A percentile compares a stretch with the other conserved stretches of the same genome.
phyloP scores from a whole-genome alignment of 352 stramenopile species.

The Phytophthora rubi region DNA sequence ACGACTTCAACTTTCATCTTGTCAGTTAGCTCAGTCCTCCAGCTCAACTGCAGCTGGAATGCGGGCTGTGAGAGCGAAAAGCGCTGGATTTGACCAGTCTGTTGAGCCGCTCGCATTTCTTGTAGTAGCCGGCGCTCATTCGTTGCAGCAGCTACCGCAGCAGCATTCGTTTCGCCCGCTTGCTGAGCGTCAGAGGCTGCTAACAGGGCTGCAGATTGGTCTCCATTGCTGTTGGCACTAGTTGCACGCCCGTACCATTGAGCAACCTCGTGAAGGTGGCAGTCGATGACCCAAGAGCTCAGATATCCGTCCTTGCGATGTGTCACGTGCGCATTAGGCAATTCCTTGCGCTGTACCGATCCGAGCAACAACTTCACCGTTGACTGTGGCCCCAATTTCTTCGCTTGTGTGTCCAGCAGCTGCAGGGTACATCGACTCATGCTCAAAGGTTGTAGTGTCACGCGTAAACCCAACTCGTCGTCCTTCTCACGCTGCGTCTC shows the following conservation, averaged over 20 bases:
- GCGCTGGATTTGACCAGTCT: constrained; percentile 61
- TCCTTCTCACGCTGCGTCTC: constrained; percentile 33
- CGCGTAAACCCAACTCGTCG: constrained; percentile 16
- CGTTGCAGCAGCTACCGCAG: constrained; percentile 35
- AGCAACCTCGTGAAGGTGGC: constrained; percentile 67
- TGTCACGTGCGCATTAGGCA: constrained; percentile 31
- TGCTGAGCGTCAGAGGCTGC: constrained; percentile 22
- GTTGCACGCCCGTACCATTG: constrained; percentile 35
- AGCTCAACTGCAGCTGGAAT: constrained; percentile 61
- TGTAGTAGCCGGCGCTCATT: constrained; percentile 59
- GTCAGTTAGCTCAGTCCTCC: constrained; percentile 16
- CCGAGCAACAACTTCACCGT: constrained; percentile 46
- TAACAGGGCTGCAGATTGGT: constrained; percentile 1
- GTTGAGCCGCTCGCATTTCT: constrained; percentile 53
- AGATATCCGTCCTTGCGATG: constrained; percentile 69
- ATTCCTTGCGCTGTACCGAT: constrained; percentile 31
- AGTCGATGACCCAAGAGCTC: constrained; percentile 54
- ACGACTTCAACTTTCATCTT: constrained; percentile 22
- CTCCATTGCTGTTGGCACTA: constrained; percentile 6
- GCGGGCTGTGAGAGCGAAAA: constrained; percentile 58
- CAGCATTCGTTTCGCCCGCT: constrained; percentile 23
- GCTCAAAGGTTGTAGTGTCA: constrained; percentile 51
- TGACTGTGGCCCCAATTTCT: constrained; percentile 40
- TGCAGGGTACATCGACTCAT: constrained; percentile 65
- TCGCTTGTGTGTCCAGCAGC: constrained; percentile 59